Evolutionary conservation across 257 asterid genomes (phyloP).

Genomic region (Solanum pimpinellifolium): DNA sequence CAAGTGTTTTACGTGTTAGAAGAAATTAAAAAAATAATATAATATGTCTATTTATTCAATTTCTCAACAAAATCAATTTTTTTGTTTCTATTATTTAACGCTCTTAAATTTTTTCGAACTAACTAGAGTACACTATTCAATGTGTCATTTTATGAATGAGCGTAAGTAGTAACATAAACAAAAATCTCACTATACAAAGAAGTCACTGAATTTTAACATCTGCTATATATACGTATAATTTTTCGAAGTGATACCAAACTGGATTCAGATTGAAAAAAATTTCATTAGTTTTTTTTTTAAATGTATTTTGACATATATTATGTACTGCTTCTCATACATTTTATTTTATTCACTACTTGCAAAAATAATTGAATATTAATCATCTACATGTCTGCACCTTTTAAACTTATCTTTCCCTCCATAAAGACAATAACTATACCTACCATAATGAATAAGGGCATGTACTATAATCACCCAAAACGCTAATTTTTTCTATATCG

Average conservation of each 20-base stretch:
- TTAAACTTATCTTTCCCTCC: neutral
- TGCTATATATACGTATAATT: too few species aligned
- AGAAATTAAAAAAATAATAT: too few species aligned
- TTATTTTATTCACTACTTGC: neutral
- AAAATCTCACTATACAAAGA: too few species aligned
- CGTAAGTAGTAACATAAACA: too few species aligned
- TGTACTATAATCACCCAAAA: neutral
- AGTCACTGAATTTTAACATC: too few species aligned
- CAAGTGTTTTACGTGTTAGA: too few species aligned
- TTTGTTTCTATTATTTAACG: too few species aligned
- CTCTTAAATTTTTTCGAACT: too few species aligned
- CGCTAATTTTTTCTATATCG: neutral
- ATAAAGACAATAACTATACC: neutral
- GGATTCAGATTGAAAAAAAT: neutral
- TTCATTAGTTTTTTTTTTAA: too few species aligned
- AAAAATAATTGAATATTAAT: neutral
- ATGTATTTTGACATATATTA: neutral
- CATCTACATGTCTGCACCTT: neutral
- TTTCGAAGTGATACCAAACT: neutral
- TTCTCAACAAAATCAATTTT: neutral
- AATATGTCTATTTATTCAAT: too few species aligned
- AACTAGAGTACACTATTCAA: too few species aligned
- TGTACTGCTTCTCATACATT: neutral
- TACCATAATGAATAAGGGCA: neutral
- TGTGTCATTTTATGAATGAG: too few species aligned